A percentile compares a stretch with the other conserved stretches of the same genome.
phyloP scores from a whole-genome alignment of 2,329 filamentous ascomycete genomes.

The Orbilia javanica region DNA sequence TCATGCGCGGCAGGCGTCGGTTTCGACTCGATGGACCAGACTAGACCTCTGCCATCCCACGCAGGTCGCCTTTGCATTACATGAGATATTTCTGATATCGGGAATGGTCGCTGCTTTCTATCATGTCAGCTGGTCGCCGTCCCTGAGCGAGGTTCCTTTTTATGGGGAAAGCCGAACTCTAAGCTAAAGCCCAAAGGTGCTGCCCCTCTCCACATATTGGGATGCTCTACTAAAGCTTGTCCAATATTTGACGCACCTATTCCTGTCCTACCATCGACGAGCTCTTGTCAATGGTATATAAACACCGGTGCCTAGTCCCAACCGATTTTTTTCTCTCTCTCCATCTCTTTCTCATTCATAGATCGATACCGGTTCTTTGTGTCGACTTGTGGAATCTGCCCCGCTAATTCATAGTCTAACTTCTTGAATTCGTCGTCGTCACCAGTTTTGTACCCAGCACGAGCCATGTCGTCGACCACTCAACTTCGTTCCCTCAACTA shows the following conservation, averaged over 20 bases:
- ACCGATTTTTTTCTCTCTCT: constrained; percentile 23
- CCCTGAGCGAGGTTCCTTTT: constrained; percentile 19
- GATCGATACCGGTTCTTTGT: not conserved
- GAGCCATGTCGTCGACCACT: constrained; percentile 68
- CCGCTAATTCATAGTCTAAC: constrained; percentile 19
- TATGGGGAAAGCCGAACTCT: constrained; percentile 9
- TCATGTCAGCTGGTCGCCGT: constrained; percentile 49
- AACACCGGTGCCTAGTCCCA: constrained; percentile 18
- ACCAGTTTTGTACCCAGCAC: constrained; percentile 18
- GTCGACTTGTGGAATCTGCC: not conserved
- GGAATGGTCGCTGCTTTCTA: constrained; percentile 36
- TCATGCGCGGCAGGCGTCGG: constrained; percentile 41
- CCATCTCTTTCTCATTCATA: constrained; percentile 2
- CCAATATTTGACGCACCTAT: constrained; percentile 41
- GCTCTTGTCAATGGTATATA: constrained; percentile 16
- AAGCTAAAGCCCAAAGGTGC: constrained; percentile 34
- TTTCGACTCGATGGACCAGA: constrained; percentile 15
- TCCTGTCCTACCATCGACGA: constrained; percentile 16
- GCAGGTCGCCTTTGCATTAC: constrained; percentile 31
- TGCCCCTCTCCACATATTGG: constrained; percentile 15
- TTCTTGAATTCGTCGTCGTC: not conserved
- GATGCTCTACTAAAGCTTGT: constrained; percentile 26
- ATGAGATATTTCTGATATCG: constrained; percentile 38
- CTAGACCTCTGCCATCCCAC: constrained; percentile 35
- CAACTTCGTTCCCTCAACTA: constrained; percentile 73